Base-by-base conservation (phyloP, 176 grass and related monocot genomes). In the Avena insularis region DNA sequence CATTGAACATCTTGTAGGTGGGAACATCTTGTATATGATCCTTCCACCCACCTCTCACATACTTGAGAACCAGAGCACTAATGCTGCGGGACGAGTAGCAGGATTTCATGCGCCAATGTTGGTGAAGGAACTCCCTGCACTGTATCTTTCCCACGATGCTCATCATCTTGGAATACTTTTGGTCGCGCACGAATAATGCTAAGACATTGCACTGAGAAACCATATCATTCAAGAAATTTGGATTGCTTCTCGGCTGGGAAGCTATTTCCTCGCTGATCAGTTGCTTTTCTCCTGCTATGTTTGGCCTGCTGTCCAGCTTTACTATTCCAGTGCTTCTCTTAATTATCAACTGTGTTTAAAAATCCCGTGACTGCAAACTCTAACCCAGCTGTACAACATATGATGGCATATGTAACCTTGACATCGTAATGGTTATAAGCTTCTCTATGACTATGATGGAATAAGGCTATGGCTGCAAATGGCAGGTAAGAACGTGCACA, bases 101-200 rank as follows among this genome's bases (percentile, higher is more conserved):
- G 0, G 62, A 27, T 25, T n/a, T 13, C 79, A 82, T 82, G 48
- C 23, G 20, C 62, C 79, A 82, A 16, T 8, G 62, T 46, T 82
- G 79, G 25, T 68, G 25, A 27, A 82, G 3, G 16, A 12, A 1
- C 27, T 82, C 27, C 16, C 6, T 13, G 79, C 61, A 50, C 2
- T 3, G 1, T 0, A 81, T 25, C 0, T 1, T 3, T 8, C 5
- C 57, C 12, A 80, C 0, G n/a, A 12, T 13, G 13, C 58, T 6
- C 57, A 60, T 69, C 6, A 45, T 14, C 20, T 2, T 59, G 1
- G 0, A 0, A 4, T 9, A 21, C 5, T 27, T 48, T 15, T 3
- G 47, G 53, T 45, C 12, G 15, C 54, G 54, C 4, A 43, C 51
- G 2, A 76, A 1, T 57, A 53, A 50, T 0, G 57, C 17, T 0